phyloP scores from a whole-genome alignment of 2,329 filamentous ascomycete species.

The Pestalotiopsis sp. region DNA sequence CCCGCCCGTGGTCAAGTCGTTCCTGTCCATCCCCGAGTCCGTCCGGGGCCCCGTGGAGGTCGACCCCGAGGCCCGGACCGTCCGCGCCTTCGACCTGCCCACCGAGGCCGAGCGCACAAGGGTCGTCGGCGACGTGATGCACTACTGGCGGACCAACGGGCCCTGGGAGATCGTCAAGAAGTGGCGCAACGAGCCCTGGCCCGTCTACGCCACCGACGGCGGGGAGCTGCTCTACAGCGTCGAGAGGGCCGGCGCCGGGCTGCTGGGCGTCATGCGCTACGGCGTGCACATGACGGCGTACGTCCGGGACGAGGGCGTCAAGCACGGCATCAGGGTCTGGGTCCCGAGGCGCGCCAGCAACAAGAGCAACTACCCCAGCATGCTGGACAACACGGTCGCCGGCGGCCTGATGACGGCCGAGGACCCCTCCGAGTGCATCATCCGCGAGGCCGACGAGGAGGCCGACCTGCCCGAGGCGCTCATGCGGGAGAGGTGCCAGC shows the following conservation, averaged over 20 bases:
- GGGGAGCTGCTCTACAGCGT: slow-evolving; percentile 68
- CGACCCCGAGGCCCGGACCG: slow-evolving; percentile 59
- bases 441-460: slow-evolving; percentile 88
- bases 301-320: slow-evolving; percentile 48
- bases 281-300: slow-evolving; percentile 84
- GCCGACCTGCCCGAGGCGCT: slow-evolving; percentile 75
- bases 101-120: slow-evolving; percentile 66
- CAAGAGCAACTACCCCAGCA: slow-evolving; percentile 88
- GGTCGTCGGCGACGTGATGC: slow-evolving; percentile 57
- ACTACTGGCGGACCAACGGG: slow-evolving; percentile 69
- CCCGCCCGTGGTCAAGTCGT: slow-evolving; percentile 50
- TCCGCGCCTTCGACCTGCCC: slow-evolving; percentile 63
- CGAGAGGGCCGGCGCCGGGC: slow-evolving; percentile 73
- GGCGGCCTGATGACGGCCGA: slow-evolving; percentile 81
- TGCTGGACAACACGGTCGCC: slow-evolving; percentile 94
- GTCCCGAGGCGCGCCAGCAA: slow-evolving; percentile 73
- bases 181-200: slow-evolving; percentile 82
- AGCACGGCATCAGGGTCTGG: slow-evolving; percentile 75
- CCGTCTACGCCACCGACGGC: slow-evolving; percentile 67
- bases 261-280: slow-evolving; percentile 78
- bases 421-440: slow-evolving; percentile 75
- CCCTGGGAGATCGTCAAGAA: slow-evolving; percentile 75
- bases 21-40: slow-evolving; percentile 48
- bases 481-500: slow-evolving; percentile 61
- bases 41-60: slow-evolving; percentile 64